These are phyloP conservation scores for Blastocystis sp. DNA, from an alignment of 352 stramenopile species.

Conservation along the genomic window DNA sequence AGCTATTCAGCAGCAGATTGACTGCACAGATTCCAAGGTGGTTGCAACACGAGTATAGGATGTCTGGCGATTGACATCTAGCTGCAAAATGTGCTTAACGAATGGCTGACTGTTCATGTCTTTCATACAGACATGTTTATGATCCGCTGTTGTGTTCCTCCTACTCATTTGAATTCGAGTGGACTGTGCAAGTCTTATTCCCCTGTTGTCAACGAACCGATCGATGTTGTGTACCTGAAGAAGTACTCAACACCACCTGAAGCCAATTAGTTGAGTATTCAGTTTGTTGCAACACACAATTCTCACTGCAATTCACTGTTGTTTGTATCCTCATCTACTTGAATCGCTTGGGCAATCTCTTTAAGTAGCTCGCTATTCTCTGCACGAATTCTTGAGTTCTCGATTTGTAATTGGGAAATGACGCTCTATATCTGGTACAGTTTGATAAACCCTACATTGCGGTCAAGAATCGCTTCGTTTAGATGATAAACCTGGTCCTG, in stretches of 20 bases:
- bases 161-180: neutral
- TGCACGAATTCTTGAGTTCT: neutral
- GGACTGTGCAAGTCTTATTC: neutral
- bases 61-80: neutral
- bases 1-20: neutral
- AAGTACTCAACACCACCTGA: neutral
- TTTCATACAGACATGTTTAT: neutral
- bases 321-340: conserved; percentile 2
- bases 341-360: conserved; percentile 3
- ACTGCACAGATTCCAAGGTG: neutral
- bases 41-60: neutral
- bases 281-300: neutral
- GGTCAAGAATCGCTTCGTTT: neutral
- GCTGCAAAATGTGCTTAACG: neutral
- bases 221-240: neutral
- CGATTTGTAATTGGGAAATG: conserved; percentile 29
- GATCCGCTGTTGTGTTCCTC: neutral
- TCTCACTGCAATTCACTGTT: neutral
- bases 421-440: neutral
- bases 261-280: neutral
- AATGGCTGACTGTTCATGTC: conserved; percentile 54
- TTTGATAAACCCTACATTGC: neutral
- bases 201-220: neutral
- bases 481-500: neutral
- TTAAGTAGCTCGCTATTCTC: conserved; percentile 24